Percentiles rank a stretch among this genome's conserved stretches.
These are phyloP conservation scores for Trematosphaeria pertusa DNA, from an alignment of 2,329 filamentous ascomycete species.

Conservation along the genomic window DNA sequence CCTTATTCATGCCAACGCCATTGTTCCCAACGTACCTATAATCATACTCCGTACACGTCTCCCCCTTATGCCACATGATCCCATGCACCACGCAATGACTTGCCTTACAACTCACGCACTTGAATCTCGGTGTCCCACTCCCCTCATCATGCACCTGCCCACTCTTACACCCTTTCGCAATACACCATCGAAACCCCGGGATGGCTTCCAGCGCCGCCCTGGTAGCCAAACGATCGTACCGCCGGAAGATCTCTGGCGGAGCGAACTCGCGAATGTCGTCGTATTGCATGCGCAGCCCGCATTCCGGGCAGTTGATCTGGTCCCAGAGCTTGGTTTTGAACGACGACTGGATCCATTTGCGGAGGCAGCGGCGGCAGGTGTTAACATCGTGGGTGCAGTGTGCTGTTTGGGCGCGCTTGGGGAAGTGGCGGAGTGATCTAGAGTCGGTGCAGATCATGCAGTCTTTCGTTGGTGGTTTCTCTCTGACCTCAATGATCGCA, in stretches of 20 bases:
- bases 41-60: constrained; percentile 51
- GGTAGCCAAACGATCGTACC: constrained; percentile 55
- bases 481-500: too few species aligned
- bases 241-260: constrained; percentile 52
- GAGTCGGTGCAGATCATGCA: constrained; percentile 47
- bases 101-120: constrained; percentile 45
- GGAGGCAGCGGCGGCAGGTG: constrained; percentile 49
- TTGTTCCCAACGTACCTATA: constrained; percentile 29
- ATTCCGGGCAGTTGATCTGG: constrained; percentile 62
- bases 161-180: constrained; percentile 55
- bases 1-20: background rate
- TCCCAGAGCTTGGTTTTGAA: constrained; percentile 51
- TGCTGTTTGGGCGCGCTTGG: constrained; percentile 37
- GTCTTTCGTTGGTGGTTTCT: background rate
- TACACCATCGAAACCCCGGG: constrained; percentile 62
- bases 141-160: constrained; percentile 61
- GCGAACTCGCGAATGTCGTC: constrained; percentile 57
- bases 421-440: constrained; percentile 40
- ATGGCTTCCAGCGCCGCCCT: constrained; percentile 53
- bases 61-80: constrained; percentile 46
- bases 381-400: constrained; percentile 42
- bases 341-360: constrained; percentile 48
- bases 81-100: constrained; percentile 47
- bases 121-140: constrained; percentile 49
- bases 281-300: constrained; percentile 52